phyloP scores from a whole-genome alignment of 208 protist species.

The Leishmania tarentolae region DNA sequence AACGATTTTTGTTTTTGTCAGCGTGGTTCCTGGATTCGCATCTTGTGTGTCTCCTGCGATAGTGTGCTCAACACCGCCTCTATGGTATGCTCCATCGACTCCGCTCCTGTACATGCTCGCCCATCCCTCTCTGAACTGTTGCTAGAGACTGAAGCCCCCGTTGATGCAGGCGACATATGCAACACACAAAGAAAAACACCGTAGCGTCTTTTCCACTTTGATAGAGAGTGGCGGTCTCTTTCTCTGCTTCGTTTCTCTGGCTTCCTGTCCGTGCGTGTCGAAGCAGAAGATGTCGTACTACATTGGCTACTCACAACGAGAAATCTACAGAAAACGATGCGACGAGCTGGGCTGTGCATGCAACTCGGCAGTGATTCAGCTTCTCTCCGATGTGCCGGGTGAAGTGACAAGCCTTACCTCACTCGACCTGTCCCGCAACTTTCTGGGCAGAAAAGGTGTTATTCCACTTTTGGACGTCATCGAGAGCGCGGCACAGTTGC shows the following conservation, averaged over 20 bases:
- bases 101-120: not conserved
- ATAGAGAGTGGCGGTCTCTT: not conserved
- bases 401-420: constrained; percentile 54
- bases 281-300: constrained; percentile 46
- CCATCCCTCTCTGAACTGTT: not conserved
- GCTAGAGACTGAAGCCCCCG: not conserved
- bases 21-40: not conserved
- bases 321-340: constrained; percentile 83
- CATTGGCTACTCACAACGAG: constrained; percentile 67
- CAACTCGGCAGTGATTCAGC: constrained; percentile 54
- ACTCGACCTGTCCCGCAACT: constrained; percentile 88
- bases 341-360: constrained; percentile 58
- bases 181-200: not conserved
- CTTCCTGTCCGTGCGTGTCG: not conserved
- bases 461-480: constrained; percentile 81
- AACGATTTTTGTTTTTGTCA: not conserved
- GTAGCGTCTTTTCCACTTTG: not conserved
- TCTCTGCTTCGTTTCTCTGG: not conserved
- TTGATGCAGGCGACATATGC: not conserved
- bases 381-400: constrained; percentile 65
- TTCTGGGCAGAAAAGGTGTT: constrained; percentile 80
- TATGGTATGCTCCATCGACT: not conserved
- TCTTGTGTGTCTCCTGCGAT: not conserved
- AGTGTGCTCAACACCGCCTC: not conserved
- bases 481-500: constrained; percentile 48